Base-by-base conservation (phyloP, 2,329 filamentous ascomycete species). In the Dryadomyces quercus-mongolicae region DNA sequence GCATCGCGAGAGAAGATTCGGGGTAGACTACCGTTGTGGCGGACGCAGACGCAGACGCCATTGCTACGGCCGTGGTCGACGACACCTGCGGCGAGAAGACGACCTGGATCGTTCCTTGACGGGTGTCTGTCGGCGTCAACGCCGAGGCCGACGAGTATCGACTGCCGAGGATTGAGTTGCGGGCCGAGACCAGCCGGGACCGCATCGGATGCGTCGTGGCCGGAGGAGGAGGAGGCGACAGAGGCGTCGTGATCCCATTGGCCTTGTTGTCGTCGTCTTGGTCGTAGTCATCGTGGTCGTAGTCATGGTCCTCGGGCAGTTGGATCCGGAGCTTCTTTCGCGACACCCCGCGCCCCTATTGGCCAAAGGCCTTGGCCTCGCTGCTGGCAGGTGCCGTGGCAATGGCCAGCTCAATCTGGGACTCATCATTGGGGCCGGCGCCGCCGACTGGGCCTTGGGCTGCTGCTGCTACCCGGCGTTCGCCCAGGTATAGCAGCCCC, bases 401-500 rank as follows among this genome's bases (percentile, higher is more conserved):
- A 16, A 34, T 13, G 40, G 53, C 56, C 56, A 58, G 52, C 45
- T 57, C 58, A 20, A 59, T 51, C 48, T 54, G 56, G 15, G 57
- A 55, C 18, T 54, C n/a, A 44, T 15, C 16, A n/a, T n/a, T n/a
- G n/a, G n/a, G n/a, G 36, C 20, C 12, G 50, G 54, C 49, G 57
- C 50, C 8, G 57, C 50, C 10, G 72, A 70, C 66, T 71, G 71
- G 66, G 67, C 68, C 40, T 16, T 73, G 54, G 69, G 36, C 65
- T 3, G 64, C 58, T 5, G 67, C 62, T 13, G 62, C 60, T 21
- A 58, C 58, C 13, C 59, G 56, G 47, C 68, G 64, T 68, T 78
- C 79, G 63, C 78, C 76, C 58, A 78, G 76, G 80, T 82, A 86
- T 43, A 88, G 71, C 60, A 81, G 80, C 54, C 73, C 68, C 34